Conservation (phyloP, 1,284 basidiomycete genomes). For the Kwoniella shivajii region DNA sequence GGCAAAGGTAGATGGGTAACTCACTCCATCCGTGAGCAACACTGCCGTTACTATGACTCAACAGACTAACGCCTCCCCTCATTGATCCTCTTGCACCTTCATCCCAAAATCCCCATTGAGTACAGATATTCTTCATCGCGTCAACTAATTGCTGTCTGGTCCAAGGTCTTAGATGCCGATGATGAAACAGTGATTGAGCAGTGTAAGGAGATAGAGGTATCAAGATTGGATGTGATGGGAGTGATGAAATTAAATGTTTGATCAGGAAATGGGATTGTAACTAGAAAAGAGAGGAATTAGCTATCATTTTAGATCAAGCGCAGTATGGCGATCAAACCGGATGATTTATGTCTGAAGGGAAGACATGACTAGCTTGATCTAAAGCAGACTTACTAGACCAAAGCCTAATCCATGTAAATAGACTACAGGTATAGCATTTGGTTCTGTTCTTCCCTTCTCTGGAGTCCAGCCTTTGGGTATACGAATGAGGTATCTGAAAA, state of each 20-base stretch:
- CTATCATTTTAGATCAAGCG: not conserved
- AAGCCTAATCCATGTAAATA: slow-evolving; percentile 86
- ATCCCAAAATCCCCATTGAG: slow-evolving; percentile 64
- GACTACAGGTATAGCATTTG: slow-evolving; percentile 67
- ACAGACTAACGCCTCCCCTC: slow-evolving; percentile 52
- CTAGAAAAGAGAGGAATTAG: slow-evolving; percentile 51
- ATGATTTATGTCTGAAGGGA: no score
- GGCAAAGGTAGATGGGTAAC: slow-evolving; percentile 7
- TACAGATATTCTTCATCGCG: slow-evolving; percentile 64
- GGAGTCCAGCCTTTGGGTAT: slow-evolving; percentile 68
- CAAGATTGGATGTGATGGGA: slow-evolving; percentile 72
- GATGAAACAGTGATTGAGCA: slow-evolving; percentile 79
- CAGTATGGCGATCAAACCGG: no score
- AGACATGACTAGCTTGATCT: no score
- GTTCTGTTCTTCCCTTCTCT: slow-evolving; percentile 35
- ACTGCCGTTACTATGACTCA: slow-evolving; percentile 78
- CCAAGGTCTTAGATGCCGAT: slow-evolving; percentile 70
- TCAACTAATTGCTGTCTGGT: slow-evolving; percentile 63
- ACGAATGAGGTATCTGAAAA: slow-evolving; percentile 73
- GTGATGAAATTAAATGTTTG: slow-evolving; percentile 50
- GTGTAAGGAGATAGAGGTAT: slow-evolving; percentile 81
- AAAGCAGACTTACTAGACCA: slow-evolving; percentile 57
- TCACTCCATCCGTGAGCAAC: slow-evolving; percentile 51
- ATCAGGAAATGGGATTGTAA: slow-evolving; percentile 55
- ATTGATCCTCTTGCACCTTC: not conserved